Base-by-base conservation (phyloP, 1,139 yeast genomes). In the Kurtzmaniella quercitrusa region DNA sequence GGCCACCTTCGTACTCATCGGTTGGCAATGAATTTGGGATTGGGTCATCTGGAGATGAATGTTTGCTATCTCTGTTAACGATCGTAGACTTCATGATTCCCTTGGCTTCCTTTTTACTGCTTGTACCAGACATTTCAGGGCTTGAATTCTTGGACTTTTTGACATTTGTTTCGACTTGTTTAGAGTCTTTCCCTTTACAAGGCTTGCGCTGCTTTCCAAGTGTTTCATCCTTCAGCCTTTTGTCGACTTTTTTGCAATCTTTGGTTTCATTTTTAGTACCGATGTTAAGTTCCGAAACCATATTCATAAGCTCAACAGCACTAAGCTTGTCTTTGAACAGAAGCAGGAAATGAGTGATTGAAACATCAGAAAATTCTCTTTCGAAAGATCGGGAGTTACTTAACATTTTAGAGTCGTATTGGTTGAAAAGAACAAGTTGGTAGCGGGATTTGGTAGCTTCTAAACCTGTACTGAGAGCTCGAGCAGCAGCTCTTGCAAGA, bases 301-400 rank as follows among this genome's bases (percentile, higher is more conserved):
- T 52, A 9, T 41, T 33, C 23, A 67, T 45, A 15, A 69, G 48
- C 38, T 63, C 64, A 19, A 56, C 56, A 22, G 63, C 51, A 36
- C 61, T 57, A 14, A 53, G 42, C 44, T 58, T 57, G 47, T 69
- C 68, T 33, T 61, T 59, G 54, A 59, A 66, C 12, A 61, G 54
- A 8, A 67, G 45, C 39, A 47, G 52, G 48, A 62, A 59, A 38
- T 56, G 60, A 18, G 56, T 51, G 15, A 63, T 51, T 1, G 61
- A 54, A 40, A 55, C 59, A 47, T 68, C 71, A 18, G 50, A 49
- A 38, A 50, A 49, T 11, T 36, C 12, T 8, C 41, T 41, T 6
- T 39, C 34, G 17, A 50, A 42, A 12, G 36, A 33, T 26, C 36
- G 47, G 39, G 42, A 40, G 33, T 45, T 44, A 5, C 40, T 16